phyloP scores from a whole-genome alignment of 106 monocot species.

The Gastrodia elata region DNA sequence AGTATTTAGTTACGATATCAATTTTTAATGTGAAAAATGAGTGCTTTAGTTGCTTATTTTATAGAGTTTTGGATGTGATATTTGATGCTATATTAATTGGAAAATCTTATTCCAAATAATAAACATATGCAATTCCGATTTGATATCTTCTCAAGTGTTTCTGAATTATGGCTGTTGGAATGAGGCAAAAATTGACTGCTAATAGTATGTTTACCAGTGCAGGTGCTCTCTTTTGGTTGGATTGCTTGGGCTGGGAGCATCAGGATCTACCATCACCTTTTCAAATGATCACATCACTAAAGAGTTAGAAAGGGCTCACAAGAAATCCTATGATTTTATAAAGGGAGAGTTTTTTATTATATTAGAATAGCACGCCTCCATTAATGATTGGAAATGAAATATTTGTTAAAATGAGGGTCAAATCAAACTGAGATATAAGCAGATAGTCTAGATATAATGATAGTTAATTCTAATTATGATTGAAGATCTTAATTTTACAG shows the following conservation, averaged over 20 bases:
- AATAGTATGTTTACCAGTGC: conserved; percentile 45
- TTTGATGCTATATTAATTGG: too few species aligned
- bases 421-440: too few species aligned
- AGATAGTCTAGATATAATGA: too few species aligned
- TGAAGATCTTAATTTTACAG: too few species aligned
- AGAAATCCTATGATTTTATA: not conserved
- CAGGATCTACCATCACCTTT: conserved; percentile 62
- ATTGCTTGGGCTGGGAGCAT: conserved; percentile 58
- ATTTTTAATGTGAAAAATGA: not conserved
- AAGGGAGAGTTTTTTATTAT: too few species aligned
- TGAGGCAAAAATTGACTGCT: too few species aligned
- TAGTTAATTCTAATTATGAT: too few species aligned
- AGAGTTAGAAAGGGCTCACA: not conserved
- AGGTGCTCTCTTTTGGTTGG: conserved; percentile 38
- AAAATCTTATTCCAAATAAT: too few species aligned
- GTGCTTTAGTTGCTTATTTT: not conserved
- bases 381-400: not conserved
- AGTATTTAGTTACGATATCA: not conserved
- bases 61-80: not conserved
- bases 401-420: not conserved
- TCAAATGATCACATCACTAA: conserved; percentile 4
- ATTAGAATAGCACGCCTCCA: not conserved
- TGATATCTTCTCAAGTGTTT: too few species aligned
- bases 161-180: too few species aligned
- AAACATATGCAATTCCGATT: too few species aligned